Percentiles rank a stretch among this genome's conserved stretches.
Evolutionary conservation across 495 filamentous ascomycete genomes (phyloP).

Genomic region (Massariosphaeria phaeospora): DNA sequence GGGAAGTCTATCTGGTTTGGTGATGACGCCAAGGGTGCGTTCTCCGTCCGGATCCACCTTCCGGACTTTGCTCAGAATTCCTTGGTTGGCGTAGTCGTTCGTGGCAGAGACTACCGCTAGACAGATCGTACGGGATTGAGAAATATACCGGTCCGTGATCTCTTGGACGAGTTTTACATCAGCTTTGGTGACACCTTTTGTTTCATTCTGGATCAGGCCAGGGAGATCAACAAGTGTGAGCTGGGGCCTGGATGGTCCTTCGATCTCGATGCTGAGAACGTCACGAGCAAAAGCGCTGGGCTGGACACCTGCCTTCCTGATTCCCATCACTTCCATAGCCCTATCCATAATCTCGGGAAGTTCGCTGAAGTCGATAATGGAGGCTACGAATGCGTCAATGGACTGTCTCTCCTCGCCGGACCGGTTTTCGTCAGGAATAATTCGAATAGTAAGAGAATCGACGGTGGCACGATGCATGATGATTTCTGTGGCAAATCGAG

Average conservation of each 20-base stretch:
- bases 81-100: slow-evolving; percentile 49
- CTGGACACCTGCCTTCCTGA: slow-evolving; percentile 15
- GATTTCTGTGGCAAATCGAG: slow-evolving; percentile 64
- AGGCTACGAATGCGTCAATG: slow-evolving; percentile 33
- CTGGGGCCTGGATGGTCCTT: slow-evolving; percentile 55
- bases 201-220: slow-evolving; percentile 51
- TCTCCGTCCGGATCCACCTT: slow-evolving; percentile 44
- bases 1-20: slow-evolving; percentile 50
- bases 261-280: slow-evolving; percentile 60
- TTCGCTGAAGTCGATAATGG: slow-evolving; percentile 35
- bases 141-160: slow-evolving; percentile 57
- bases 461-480: slow-evolving; percentile 42
- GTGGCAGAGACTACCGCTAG: slow-evolving; percentile 54
- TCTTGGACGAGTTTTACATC: slow-evolving; percentile 48
- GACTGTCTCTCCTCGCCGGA: slow-evolving; percentile 29
- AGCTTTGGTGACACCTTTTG: slow-evolving; percentile 41
- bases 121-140: slow-evolving; percentile 51
- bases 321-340: slow-evolving; percentile 36
- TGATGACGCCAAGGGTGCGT: slow-evolving; percentile 58
- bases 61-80: slow-evolving; percentile 44
- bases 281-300: slow-evolving; percentile 52
- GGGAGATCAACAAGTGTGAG: slow-evolving; percentile 65
- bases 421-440: slow-evolving; percentile 37
- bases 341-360: slow-evolving; percentile 37
- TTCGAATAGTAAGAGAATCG: slow-evolving; percentile 29